phyloP scores from a whole-genome alignment of 2,329 filamentous ascomycete species.

The Colletotrichum brevisporum region DNA sequence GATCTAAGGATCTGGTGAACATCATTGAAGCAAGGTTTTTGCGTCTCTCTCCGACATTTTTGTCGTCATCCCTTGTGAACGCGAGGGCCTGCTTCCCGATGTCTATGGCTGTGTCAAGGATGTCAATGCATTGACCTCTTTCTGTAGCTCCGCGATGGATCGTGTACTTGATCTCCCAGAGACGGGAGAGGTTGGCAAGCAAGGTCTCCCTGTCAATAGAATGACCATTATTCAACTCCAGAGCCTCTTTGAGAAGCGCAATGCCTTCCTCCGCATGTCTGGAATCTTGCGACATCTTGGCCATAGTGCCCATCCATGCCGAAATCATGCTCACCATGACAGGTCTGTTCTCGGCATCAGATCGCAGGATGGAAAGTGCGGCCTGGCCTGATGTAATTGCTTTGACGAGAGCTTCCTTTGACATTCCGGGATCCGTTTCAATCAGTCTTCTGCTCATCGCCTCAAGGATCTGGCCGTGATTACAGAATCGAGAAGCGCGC shows the following conservation, averaged over 20 bases:
- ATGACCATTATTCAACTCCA: neutral
- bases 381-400: neutral
- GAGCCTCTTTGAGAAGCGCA: neutral
- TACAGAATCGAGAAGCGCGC: neutral
- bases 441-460: neutral
- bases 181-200: neutral
- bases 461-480: neutral
- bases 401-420: neutral
- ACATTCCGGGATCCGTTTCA: neutral
- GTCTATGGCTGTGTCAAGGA: neutral
- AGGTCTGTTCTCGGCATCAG: neutral
- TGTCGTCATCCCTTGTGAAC: neutral
- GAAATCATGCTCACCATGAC: neutral
- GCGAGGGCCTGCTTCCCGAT: neutral
- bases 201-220: neutral
- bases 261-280: neutral
- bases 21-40: conserved; percentile 2
- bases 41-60: neutral
- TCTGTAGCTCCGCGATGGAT: neutral
- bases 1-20: neutral
- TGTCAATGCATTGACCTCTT: neutral
- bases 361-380: neutral
- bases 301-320: neutral
- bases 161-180: neutral
- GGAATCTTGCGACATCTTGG: neutral